phyloP scores from a whole-genome alignment of 2,329 filamentous ascomycete species.

The Colletotrichum liaoningense region DNA sequence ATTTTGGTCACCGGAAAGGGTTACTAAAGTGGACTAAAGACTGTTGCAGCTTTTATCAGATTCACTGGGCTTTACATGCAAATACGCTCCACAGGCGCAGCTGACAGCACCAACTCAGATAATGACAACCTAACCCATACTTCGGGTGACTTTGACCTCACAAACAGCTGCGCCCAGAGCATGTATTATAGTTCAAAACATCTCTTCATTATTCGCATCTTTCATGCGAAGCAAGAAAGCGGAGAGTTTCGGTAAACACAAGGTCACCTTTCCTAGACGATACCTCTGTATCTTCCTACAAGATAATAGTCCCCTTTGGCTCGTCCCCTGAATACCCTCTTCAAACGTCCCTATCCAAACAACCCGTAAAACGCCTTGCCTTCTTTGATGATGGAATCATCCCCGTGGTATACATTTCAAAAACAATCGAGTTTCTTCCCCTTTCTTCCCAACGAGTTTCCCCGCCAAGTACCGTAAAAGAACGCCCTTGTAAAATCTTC shows the following conservation, averaged over 20 bases:
- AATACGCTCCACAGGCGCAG: too few relatives aligned
- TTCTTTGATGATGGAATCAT: neutral
- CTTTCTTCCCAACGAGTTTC: neutral
- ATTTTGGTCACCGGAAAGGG: too few relatives aligned
- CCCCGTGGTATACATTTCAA: neutral
- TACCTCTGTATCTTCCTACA: neutral
- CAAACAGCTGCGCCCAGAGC: too few relatives aligned
- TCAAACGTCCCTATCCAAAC: neutral
- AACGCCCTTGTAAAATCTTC: neutral
- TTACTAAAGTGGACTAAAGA: too few relatives aligned
- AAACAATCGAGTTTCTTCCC: neutral
- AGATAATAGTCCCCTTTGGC: too few relatives aligned
- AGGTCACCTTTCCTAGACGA: neutral
- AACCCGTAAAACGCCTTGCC: neutral
- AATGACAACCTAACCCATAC: too few relatives aligned
- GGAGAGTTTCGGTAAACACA: neutral
- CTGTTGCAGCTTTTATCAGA: too few relatives aligned
- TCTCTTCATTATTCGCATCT: neutral
- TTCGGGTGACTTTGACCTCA: too few relatives aligned
- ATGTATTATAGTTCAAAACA: neutral
- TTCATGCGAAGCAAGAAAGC: neutral
- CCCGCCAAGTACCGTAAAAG: neutral
- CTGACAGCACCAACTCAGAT: too few relatives aligned
- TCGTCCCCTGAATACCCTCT: neutral
- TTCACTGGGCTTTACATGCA: too few relatives aligned